A percentile compares a stretch with the other conserved stretches of the same genome.
Conservation (phyloP, 2,329 filamentous ascomycete genomes). For the Paramyrothecium sp. region DNA sequence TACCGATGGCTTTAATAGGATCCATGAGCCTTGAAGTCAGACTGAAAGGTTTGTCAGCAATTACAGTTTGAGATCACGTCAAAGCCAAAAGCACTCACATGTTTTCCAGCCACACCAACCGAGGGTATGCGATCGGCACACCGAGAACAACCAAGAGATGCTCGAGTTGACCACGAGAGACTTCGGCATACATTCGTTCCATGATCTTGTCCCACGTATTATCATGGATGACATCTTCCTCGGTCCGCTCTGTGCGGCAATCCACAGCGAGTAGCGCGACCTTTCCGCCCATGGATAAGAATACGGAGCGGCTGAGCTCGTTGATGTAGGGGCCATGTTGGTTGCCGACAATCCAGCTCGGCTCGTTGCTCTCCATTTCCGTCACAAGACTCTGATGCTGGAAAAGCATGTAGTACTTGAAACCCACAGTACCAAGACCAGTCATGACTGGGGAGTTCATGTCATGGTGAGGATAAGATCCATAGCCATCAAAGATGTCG, state of each 20-base stretch:
- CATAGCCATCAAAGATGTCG: slow-evolving; percentile 87
- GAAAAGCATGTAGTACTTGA: slow-evolving; percentile 99
- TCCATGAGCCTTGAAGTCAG: slow-evolving; percentile 84
- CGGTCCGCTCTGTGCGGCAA: slow-evolving; percentile 85
- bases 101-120: slow-evolving; percentile 69
- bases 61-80: background rate
- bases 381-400: slow-evolving; percentile 86
- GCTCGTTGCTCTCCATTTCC: slow-evolving; percentile 80
- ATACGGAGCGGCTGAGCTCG: slow-evolving; percentile 80
- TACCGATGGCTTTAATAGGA: slow-evolving; percentile 84
- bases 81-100: slow-evolving; percentile 46
- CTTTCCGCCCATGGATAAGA: slow-evolving; percentile 77
- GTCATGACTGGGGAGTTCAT: slow-evolving; percentile 90
- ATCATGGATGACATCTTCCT: slow-evolving; percentile 75
- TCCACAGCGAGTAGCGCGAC: slow-evolving; percentile 85
- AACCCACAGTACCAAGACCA: slow-evolving; percentile 85
- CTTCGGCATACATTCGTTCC: slow-evolving; percentile 78
- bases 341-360: slow-evolving; percentile 84
- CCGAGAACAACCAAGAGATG: slow-evolving; percentile 87
- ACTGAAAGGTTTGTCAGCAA: slow-evolving; percentile 33
- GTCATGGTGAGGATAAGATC: slow-evolving; percentile 87
- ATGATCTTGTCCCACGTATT: slow-evolving; percentile 85
- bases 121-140: slow-evolving; percentile 79
- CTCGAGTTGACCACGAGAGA: slow-evolving; percentile 80
- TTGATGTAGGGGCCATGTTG: slow-evolving; percentile 86